These are phyloP conservation scores for Tricholoma flavovirens DNA, from an alignment of 768 basidiomycete species.

Conservation along the genomic window DNA sequence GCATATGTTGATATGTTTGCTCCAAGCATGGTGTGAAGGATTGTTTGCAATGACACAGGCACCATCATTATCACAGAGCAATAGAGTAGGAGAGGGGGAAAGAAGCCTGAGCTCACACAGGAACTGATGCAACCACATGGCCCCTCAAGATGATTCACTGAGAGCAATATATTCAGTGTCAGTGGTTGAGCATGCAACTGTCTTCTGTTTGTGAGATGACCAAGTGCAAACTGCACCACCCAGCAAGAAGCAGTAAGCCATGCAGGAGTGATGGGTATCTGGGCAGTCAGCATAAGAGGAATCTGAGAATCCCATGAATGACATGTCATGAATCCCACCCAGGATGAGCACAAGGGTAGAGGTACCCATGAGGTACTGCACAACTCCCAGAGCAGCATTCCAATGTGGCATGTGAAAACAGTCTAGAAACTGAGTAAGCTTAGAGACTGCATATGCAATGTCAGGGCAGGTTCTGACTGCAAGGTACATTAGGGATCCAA, in stretches of 20 bases:
- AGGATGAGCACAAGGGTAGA: neutral
- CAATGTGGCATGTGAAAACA: slow-evolving; percentile 20
- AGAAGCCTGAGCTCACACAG: slow-evolving; percentile 5
- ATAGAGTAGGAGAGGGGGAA: slow-evolving; percentile 4
- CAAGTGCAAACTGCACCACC: slow-evolving; percentile 29
- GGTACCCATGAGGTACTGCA: slow-evolving; percentile 13
- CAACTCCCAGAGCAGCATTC: slow-evolving; percentile 17
- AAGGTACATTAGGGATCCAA: slow-evolving; percentile 16
- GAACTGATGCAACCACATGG: slow-evolving; percentile 10
- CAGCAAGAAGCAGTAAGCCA: slow-evolving; percentile 29
- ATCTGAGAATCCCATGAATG: slow-evolving; percentile 11
- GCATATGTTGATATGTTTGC: slow-evolving; percentile 35
- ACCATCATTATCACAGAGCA: slow-evolving; percentile 26
- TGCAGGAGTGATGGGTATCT: slow-evolving; percentile 14
- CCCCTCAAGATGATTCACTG: slow-evolving; percentile 13
- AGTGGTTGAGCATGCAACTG: slow-evolving; percentile 19
- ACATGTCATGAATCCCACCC: slow-evolving; percentile 3
- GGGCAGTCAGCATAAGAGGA: slow-evolving; percentile 9
- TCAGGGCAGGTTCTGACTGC: slow-evolving; percentile 20
- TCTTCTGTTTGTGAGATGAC: slow-evolving; percentile 27
- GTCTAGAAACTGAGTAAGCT: slow-evolving; percentile 25
- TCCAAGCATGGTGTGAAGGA: slow-evolving; percentile 22
- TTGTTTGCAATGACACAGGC: slow-evolving; percentile 26
- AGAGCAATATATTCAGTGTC: slow-evolving; percentile 36
- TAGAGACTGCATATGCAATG: slow-evolving; percentile 19